phyloP scores from a whole-genome alignment of 768 basidiomycete genomes.

The Bullera alba region DNA sequence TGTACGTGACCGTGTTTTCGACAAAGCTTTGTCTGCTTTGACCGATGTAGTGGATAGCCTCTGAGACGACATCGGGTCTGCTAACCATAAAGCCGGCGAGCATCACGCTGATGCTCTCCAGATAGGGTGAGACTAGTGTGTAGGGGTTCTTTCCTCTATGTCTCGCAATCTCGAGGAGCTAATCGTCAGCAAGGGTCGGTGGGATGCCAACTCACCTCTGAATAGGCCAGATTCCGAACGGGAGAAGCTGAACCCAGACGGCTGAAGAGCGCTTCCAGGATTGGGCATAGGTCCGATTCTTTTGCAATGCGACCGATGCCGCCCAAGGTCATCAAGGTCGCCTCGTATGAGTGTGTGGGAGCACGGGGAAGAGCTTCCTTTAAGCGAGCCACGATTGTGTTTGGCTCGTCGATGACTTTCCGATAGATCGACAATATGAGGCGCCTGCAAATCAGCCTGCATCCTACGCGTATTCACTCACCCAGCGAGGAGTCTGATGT shows the following conservation, averaged over 20 bases:
- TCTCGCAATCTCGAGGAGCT: conserved; percentile 27
- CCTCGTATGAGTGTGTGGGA: conserved; percentile 11
- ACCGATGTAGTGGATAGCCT: conserved; percentile 34
- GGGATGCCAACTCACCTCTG: conserved; percentile 26
- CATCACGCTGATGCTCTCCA: conserved; percentile 33
- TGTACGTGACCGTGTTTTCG: conserved; percentile 29
- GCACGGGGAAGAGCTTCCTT: not conserved
- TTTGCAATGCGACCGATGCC: conserved; percentile 18
- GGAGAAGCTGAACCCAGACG: conserved; percentile 25
- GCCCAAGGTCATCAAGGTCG: conserved; percentile 22
- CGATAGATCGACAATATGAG: not conserved
- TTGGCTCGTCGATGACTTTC: not conserved
- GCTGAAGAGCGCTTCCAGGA: conserved; percentile 26
- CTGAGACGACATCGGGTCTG: conserved; percentile 22
- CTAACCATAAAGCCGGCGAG: conserved; percentile 16
- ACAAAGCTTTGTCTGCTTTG: conserved; percentile 30
- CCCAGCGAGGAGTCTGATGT: conserved; percentile 6
- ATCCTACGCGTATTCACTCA: conserved; percentile 1
- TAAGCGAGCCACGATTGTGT: not conserved
- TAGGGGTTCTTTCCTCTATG: conserved; percentile 33
- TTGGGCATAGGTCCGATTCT: conserved; percentile 13
- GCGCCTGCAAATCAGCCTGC: conserved; percentile 6
- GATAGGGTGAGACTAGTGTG: conserved; percentile 30
- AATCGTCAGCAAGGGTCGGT: conserved; percentile 4
- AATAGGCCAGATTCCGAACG: conserved; percentile 27